Conservation (phyloP, 1,139 yeast genomes). For the Wickerhamiella pararugosa region DNA sequence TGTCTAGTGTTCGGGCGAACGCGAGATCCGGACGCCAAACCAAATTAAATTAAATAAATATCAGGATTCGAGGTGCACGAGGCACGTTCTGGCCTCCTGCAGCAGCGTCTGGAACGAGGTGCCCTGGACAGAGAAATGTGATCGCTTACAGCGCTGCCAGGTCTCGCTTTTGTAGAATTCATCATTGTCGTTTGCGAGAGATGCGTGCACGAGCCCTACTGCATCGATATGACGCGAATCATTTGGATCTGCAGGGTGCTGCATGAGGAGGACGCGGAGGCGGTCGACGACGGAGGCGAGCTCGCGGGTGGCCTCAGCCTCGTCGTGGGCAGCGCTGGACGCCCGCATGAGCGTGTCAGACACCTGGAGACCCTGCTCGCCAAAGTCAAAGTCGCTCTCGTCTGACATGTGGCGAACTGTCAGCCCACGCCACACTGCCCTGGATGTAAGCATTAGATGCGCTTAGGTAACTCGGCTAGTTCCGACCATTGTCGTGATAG, state of each 20-base stretch:
- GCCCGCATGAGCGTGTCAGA: not conserved
- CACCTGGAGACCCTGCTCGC: slow-evolving; percentile 1
- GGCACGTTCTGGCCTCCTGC: too few species aligned
- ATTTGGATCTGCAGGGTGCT: not conserved
- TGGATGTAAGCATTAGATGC: not conserved
- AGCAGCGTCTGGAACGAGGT: too few species aligned
- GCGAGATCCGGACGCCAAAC: too few species aligned
- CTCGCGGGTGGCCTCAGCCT: slow-evolving; percentile 2
- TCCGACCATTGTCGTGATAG: too few species aligned
- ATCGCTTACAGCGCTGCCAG: not conserved
- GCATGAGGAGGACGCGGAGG: slow-evolving; percentile 1
- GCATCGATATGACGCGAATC: not conserved
- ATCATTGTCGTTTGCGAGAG: not conserved
- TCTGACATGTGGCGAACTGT: not conserved
- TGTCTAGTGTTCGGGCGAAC: too few species aligned
- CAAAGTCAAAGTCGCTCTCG: slow-evolving; percentile 1
- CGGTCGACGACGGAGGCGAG: not conserved
- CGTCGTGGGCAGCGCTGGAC: not conserved
- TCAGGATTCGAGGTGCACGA: too few species aligned
- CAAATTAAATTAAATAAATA: too few species aligned
- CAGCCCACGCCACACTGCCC: not conserved
- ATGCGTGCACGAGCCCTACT: slow-evolving; percentile 4
- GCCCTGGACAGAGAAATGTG: too few species aligned
- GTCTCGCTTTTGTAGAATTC: slow-evolving; percentile 1
- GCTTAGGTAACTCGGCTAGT: too few species aligned